Conservation (phyloP, 495 filamentous ascomycete genomes). For the Penicillium cinerascens region DNA sequence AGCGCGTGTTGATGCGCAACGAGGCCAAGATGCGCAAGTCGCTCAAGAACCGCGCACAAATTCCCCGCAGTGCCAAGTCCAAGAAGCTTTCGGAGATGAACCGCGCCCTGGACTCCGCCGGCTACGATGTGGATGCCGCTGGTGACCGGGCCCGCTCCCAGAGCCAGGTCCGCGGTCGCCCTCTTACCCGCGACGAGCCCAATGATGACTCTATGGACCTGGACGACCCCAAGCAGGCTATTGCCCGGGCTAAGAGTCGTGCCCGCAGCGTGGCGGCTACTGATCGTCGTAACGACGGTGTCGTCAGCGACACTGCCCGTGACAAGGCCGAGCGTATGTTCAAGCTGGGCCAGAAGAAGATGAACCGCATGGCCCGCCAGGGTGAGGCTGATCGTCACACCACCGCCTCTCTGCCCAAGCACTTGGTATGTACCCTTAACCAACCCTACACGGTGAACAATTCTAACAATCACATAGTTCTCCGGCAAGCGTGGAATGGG, state of each 20-base stretch:
- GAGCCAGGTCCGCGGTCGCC: constrained; percentile 62
- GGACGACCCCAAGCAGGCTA: constrained; percentile 60
- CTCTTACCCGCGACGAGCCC: constrained; percentile 49
- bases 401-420: constrained; percentile 76
- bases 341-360: constrained; percentile 93
- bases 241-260: constrained; percentile 72
- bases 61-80: constrained; percentile 70
- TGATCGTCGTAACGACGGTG: constrained; percentile 81
- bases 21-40: constrained; percentile 88
- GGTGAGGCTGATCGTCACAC: constrained; percentile 96
- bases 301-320: constrained; percentile 46
- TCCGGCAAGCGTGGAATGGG: constrained; percentile 57
- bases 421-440: constrained; percentile 66
- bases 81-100: constrained; percentile 84
- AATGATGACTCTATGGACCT: constrained; percentile 84
- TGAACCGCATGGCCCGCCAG: constrained; percentile 94
- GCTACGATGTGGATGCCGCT: constrained; percentile 75
- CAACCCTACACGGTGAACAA: constrained; percentile 1
- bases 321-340: constrained; percentile 77
- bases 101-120: constrained; percentile 74
- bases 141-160: constrained; percentile 66
- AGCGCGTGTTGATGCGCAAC: constrained; percentile 81
- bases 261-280: constrained; percentile 70
- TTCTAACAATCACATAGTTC: constrained; percentile 40
- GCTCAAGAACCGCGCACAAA: constrained; percentile 90